A percentile compares a stretch with the other conserved stretches of the same genome.
Evolutionary conservation across 345 rosid genomes (phyloP).

Genomic region (Boechera divaricarpa): DNA sequence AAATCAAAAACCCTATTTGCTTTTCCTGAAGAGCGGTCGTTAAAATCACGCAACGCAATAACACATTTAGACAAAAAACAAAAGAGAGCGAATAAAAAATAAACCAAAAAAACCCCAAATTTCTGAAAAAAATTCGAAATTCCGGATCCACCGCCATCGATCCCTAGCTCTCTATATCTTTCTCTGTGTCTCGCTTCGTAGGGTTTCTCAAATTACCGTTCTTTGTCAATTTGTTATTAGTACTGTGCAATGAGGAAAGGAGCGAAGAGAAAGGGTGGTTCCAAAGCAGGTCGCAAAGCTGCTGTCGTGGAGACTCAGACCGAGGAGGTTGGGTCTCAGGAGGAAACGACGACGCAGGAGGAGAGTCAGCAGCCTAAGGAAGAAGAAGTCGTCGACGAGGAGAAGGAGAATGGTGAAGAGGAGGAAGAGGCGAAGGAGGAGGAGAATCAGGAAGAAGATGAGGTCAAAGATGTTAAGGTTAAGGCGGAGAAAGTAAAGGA

Average conservation of each 20-base stretch:
- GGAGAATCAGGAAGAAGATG: conserved; percentile 14
- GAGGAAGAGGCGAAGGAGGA: conserved; percentile 7
- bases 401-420: conserved; percentile 28
- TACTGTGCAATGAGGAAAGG: conserved; percentile 52
- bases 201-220: conserved; percentile 11
- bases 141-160: conserved; percentile 49
- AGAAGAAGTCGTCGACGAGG: conserved; percentile 16
- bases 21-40: conserved; percentile 12
- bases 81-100: too few relatives aligned
- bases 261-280: conserved; percentile 51
- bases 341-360: conserved; percentile 36
- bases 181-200: conserved; percentile 8
- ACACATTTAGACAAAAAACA: neutral
- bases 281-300: conserved; percentile 42
- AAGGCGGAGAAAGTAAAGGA: conserved; percentile 15
- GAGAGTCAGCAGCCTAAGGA: conserved; percentile 36
- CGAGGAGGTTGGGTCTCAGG: conserved; percentile 39
- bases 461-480: neutral
- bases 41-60: conserved; percentile 22
- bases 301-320: conserved; percentile 28
- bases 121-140: conserved; percentile 41
- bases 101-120: conserved; percentile 11
- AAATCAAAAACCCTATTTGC: conserved; percentile 27
- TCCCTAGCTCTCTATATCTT: conserved; percentile 29
- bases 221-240: neutral